These are phyloP conservation scores for Cyclostephanos invisitatus DNA, from an alignment of 108 stramenopile species.

Conservation along the genomic window DNA sequence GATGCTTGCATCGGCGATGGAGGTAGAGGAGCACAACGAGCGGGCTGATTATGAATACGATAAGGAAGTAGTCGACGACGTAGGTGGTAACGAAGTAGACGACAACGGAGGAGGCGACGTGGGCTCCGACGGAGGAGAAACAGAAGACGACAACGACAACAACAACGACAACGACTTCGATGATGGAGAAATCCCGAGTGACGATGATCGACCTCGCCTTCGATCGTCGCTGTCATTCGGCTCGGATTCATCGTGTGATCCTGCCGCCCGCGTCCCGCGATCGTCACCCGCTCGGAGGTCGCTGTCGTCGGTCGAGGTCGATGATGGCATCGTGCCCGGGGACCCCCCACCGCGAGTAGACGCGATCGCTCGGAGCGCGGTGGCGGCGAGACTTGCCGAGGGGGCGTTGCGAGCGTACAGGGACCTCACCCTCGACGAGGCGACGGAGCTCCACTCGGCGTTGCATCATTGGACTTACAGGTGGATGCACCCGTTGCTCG, in stretches of 20 bases:
- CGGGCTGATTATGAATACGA: too few relatives aligned
- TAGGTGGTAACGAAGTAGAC: not conserved
- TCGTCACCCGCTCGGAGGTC: constrained; percentile 15
- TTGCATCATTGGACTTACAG: constrained; percentile 76
- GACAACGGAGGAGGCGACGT: not conserved
- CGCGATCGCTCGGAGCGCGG: constrained; percentile 20
- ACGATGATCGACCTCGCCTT: not conserved
- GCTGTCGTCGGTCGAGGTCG: not conserved
- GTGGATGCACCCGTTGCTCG: constrained; percentile 77
- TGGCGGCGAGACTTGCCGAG: constrained; percentile 81
- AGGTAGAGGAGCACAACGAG: constrained; percentile 1
- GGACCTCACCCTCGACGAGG: constrained; percentile 82
- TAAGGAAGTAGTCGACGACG: too few relatives aligned
- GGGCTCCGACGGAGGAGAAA: not conserved
- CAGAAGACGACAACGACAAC: not conserved
- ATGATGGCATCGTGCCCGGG: not conserved
- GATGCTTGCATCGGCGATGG: not conserved
- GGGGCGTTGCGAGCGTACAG: constrained; percentile 81
- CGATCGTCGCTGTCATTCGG: constrained; percentile 7
- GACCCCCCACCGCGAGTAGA: constrained; percentile 10
- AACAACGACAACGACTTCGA: not conserved
- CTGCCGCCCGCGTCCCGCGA: not conserved
- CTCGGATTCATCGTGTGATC: constrained; percentile 1
- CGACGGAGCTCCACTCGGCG: constrained; percentile 69
- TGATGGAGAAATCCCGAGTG: not conserved